Percentiles rank a stretch among this genome's conserved stretches.
Evolutionary conservation across 164 flowering plant genomes (phyloP).

Genomic region (Stephania japonica): DNA sequence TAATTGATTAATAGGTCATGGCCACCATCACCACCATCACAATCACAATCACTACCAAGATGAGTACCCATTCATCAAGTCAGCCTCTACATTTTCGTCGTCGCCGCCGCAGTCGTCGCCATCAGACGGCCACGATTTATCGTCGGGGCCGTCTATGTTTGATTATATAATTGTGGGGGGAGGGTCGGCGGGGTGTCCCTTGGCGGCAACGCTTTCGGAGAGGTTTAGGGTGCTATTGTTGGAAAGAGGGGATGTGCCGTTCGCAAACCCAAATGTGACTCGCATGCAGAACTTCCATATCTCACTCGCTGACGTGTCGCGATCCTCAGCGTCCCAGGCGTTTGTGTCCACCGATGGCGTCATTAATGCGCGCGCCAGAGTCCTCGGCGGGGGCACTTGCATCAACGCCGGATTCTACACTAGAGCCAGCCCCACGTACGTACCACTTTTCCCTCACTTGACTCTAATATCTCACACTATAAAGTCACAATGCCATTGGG

Average conservation of each 20-base stretch:
- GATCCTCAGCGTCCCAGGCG: conserved; percentile 60
- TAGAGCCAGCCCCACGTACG: conserved; percentile 65
- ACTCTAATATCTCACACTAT: neutral
- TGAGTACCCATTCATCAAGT: conserved; percentile 55
- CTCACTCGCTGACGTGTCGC: conserved; percentile 60
- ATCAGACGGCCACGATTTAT: neutral
- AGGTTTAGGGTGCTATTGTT: conserved; percentile 71
- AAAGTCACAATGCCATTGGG: too few relatives aligned
- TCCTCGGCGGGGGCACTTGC: conserved; percentile 81
- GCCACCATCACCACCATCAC: neutral
- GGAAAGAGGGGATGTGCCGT: conserved; percentile 88
- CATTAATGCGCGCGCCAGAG: conserved; percentile 77
- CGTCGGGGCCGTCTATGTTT: conserved; percentile 18
- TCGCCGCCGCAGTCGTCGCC: conserved; percentile 26
- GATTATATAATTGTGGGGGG: conserved; percentile 95
- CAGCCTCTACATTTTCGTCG: conserved; percentile 57
- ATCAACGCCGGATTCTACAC: conserved; percentile 98
- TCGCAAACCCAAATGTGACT: conserved; percentile 53
- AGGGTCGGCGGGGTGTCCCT: conserved; percentile 95
- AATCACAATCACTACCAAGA: conserved; percentile 10
- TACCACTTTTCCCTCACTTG: neutral
- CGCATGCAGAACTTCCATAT: conserved; percentile 65
- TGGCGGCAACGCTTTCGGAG: conserved; percentile 84
- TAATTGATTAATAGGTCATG: too few relatives aligned
- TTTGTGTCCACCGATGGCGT: conserved; percentile 95